A percentile compares a stretch with the other conserved stretches of the same genome.
These are phyloP conservation scores for Triticum dicoccoides DNA, from an alignment of 176 grass and related monocot species.

Conservation along the genomic window DNA sequence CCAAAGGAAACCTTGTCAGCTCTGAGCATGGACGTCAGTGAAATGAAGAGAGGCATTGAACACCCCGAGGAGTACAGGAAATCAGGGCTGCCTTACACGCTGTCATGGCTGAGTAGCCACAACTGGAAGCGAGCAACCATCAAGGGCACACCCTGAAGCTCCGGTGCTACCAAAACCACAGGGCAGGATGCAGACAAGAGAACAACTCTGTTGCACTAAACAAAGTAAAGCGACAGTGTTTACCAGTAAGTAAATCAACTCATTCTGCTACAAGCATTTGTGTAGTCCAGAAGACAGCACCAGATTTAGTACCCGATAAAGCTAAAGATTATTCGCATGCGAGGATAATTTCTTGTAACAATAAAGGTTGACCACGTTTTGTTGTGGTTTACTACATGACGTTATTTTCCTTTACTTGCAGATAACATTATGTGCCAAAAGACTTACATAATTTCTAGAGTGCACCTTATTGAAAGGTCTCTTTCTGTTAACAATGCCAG, in stretches of 20 bases:
- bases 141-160: background rate
- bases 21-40: background rate
- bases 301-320: background rate
- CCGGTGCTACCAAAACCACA: background rate
- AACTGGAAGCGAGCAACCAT: background rate
- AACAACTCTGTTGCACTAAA: background rate
- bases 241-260: background rate
- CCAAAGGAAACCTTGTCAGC: background rate
- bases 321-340: background rate
- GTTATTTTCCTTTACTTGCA: background rate
- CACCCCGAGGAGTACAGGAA: background rate
- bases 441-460: background rate
- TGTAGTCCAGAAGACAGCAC: background rate
- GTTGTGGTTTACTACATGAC: background rate
- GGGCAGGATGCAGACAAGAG: background rate
- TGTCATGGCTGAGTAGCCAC: background rate
- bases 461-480: background rate
- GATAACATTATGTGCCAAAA: background rate
- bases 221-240: background rate
- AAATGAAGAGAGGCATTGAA: background rate
- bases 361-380: background rate
- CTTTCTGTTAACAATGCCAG: background rate
- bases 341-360: background rate
- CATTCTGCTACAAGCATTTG: background rate
- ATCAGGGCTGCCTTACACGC: background rate